These are phyloP conservation scores for Candida michaelii DNA, from an alignment of 805 yeast species.

Conservation along the genomic window DNA sequence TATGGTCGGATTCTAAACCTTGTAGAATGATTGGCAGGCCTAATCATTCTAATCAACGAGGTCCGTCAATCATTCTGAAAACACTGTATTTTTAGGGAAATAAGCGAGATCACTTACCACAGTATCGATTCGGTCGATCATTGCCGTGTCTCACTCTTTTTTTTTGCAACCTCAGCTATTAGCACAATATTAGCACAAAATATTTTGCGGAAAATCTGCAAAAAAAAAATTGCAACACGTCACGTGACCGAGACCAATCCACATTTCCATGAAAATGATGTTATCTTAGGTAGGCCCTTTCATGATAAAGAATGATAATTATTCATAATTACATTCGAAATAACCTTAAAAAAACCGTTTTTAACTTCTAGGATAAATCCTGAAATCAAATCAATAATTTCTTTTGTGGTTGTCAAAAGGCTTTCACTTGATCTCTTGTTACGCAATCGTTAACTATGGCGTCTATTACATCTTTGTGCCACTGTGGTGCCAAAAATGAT, in stretches of 20 bases:
- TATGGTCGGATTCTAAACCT: too few species aligned
- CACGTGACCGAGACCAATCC: slow-evolving; percentile 3
- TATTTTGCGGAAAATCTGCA: neutral
- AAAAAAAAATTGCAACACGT: slow-evolving; percentile 4
- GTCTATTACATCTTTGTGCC: neutral
- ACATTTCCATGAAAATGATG: too few species aligned
- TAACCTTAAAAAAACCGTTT: too few species aligned
- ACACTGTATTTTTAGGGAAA: neutral
- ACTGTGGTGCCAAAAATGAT: slow-evolving; percentile 2
- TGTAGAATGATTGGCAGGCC: too few species aligned
- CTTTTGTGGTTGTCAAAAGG: too few species aligned
- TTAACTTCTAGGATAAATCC: too few species aligned
- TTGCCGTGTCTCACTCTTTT: neutral
- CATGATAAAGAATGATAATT: too few species aligned
- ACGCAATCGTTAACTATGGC: slow-evolving; percentile 7
- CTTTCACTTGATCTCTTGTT: neutral
- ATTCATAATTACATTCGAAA: too few species aligned
- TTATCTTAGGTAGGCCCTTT: too few species aligned
- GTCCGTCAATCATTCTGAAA: too few species aligned
- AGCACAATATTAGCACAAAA: neutral
- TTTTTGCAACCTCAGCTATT: slow-evolving; percentile 1
- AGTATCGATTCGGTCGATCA: neutral
- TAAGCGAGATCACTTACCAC: neutral
- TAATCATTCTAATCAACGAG: too few species aligned
- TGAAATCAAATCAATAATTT: too few species aligned